Evolutionary conservation across 2,329 filamentous ascomycete species (phyloP), one percentile per base, ranked within the genome.

Genomic region (Phoma sp.): DNA sequence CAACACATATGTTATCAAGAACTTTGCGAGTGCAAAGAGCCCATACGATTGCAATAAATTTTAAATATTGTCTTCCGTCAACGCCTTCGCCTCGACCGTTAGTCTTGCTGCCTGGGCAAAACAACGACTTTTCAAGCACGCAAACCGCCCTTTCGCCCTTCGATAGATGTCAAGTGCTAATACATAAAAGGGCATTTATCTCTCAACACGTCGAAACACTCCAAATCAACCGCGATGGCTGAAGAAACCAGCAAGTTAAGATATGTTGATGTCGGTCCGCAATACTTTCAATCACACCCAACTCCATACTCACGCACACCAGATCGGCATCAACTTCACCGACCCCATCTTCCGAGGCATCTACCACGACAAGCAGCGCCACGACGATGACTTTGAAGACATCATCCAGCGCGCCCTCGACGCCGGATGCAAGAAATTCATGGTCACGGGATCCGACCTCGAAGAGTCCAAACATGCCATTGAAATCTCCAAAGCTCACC

Each of bases 271-370:
- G 77, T 80, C 64, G 67, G 77, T 77, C 53, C 60, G 64, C 71
- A 51, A 40, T 36, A 51, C 52, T 12, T 29, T 42, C 45, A 47
- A 39, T 39, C 42, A n/a, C 42, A 25, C 36, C 48, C 33, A 29
- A 32, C 53, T 25, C 26, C 32, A 33, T 38, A 29, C 49, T 68
- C 42, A 67, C 30, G n/a, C 15, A 51, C 6, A 23, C 11, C 64
- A 89, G 84, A 85, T 99, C 69, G 95, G 93, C 53, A 97, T 99
- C 81, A 99, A 99, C 75, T 84, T 99, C 49, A 90, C 93, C 47
- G 95, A 99, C 70, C 90, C 91, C 46, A 91, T 97, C 55, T 99
- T 93, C 75, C 84, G 86, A 39, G 95, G 95, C 43, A 77, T 84
- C 34, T 96, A 98, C 71, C 88, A 96, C 70, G 91, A 91, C 67